phyloP scores from a whole-genome alignment of 2,329 filamentous ascomycete species.

The Scopulariopsis brevicaulis region DNA sequence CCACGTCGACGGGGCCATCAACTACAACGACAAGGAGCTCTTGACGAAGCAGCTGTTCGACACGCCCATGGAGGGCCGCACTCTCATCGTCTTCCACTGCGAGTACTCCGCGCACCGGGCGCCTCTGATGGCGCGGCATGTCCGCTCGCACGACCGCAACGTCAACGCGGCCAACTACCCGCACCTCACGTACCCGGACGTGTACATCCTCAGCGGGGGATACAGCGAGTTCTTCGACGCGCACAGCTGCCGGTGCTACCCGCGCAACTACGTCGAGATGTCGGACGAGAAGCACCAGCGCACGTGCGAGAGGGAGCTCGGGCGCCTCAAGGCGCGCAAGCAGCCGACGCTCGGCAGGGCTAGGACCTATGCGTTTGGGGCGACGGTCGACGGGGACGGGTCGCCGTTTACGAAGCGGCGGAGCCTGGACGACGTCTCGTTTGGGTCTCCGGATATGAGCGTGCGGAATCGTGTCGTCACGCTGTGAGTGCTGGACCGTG shows the following conservation, averaged over 20 bases:
- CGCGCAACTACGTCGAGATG: slow-evolving; percentile 97
- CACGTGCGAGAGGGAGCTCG: slow-evolving; percentile 90
- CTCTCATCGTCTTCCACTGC: slow-evolving; percentile 88
- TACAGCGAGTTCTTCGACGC: slow-evolving; percentile 87
- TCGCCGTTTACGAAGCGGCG: slow-evolving; percentile 3
- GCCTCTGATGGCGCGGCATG: slow-evolving; percentile 88
- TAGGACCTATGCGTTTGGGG: slow-evolving; percentile 88
- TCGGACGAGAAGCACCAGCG: slow-evolving; percentile 80
- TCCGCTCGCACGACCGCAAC: slow-evolving; percentile 79
- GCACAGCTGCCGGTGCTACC: slow-evolving; percentile 72
- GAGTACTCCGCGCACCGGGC: slow-evolving; percentile 97
- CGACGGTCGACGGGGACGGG: not conserved
- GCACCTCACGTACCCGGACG: slow-evolving; percentile 82
- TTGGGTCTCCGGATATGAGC: not conserved
- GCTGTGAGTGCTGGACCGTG: too few species aligned
- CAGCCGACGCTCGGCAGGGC: slow-evolving; percentile 62
- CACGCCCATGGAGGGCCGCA: slow-evolving; percentile 53
- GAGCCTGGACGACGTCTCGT: slow-evolving; percentile 2
- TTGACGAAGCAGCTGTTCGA: slow-evolving; percentile 71
- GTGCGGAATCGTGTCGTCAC: not conserved
- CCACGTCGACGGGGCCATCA: slow-evolving; percentile 86
- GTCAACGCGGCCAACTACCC: slow-evolving; percentile 82
- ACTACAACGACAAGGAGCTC: slow-evolving; percentile 93
- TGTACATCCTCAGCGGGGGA: slow-evolving; percentile 93
- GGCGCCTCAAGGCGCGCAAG: slow-evolving; percentile 79